Conservation (phyloP, 2,329 filamentous ascomycete genomes). For the Trichoderma polysporum region DNA sequence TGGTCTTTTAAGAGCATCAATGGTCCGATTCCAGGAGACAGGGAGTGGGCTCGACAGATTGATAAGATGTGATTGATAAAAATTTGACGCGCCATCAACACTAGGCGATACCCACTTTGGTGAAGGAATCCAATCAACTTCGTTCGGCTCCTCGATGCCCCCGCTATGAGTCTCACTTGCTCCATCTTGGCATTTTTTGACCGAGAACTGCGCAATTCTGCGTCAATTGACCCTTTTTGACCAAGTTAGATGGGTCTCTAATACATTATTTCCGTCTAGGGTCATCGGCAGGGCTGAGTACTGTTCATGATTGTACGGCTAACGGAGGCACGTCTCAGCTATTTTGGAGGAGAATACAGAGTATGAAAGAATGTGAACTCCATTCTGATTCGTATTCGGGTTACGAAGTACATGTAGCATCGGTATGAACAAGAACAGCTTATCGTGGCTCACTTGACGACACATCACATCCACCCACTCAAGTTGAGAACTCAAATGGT, state of each 20-base stretch:
- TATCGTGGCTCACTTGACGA: not conserved
- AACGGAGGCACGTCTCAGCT: not conserved
- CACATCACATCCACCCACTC: not conserved
- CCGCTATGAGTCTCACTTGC: constrained; percentile 2
- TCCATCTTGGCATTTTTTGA: constrained; percentile 3
- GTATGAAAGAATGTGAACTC: not conserved
- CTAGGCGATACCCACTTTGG: not conserved
- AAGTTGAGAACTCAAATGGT: not conserved
- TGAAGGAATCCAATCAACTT: not conserved
- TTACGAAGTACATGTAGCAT: not conserved
- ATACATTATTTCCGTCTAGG: not conserved
- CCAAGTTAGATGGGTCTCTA: not conserved
- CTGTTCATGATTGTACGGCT: not conserved
- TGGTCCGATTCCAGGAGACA: constrained; percentile 38
- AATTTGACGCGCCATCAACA: constrained; percentile 25
- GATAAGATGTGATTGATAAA: constrained; percentile 52
- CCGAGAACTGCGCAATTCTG: not conserved
- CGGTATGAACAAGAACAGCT: not conserved
- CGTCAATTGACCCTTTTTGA: not conserved
- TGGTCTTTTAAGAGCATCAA: constrained; percentile 23
- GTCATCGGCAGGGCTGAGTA: not conserved
- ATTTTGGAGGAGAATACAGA: not conserved
- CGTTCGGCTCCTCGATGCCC: not conserved
- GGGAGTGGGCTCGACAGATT: constrained; percentile 43
- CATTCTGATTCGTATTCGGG: constrained; percentile 4